phyloP scores from a whole-genome alignment of 352 stramenopile species.

The Pythium utonaiense region DNA sequence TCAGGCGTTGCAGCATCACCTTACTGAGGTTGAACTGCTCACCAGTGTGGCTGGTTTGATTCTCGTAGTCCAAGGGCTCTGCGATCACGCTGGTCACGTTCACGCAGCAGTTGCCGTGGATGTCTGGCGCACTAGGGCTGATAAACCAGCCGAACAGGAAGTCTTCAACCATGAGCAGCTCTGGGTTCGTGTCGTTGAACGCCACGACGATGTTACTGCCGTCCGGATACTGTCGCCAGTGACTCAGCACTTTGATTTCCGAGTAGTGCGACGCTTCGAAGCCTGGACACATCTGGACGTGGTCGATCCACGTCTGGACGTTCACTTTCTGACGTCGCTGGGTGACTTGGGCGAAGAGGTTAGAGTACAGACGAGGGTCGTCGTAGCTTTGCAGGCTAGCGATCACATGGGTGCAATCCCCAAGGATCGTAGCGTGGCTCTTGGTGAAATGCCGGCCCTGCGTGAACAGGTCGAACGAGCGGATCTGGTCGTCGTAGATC shows the following conservation, averaged over 20 bases:
- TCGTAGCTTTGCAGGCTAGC: conserved; percentile 45
- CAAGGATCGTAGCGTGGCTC: conserved; percentile 46
- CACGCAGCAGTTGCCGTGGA: conserved; percentile 16
- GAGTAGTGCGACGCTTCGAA: conserved; percentile 9
- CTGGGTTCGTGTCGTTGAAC: conserved; percentile 26
- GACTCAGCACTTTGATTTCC: conserved; percentile 24
- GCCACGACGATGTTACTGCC: conserved; percentile 28
- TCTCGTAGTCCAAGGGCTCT: conserved; percentile 19
- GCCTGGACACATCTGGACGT: conserved; percentile 10
- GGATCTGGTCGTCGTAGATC: conserved; percentile 13
- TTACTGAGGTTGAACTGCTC: conserved; percentile 36
- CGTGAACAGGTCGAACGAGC: conserved; percentile 38
- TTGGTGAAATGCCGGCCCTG: conserved; percentile 42
- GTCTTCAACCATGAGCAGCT: conserved; percentile 19
- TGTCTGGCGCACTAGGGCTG: conserved; percentile 9
- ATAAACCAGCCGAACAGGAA: conserved; percentile 36
- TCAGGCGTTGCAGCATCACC: conserved; percentile 47
- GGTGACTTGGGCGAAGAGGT: conserved; percentile 40
- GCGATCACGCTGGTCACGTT: conserved; percentile 28
- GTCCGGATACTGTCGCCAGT: conserved; percentile 32
- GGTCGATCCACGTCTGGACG: conserved; percentile 41
- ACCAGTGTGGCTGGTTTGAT: conserved; percentile 16
- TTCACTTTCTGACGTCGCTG: conserved; percentile 39
- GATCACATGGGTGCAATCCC: conserved; percentile 34
- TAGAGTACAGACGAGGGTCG: conserved; percentile 45